Conservation (phyloP, 768 basidiomycete species). For the Rhizopogon sp. region DNA sequence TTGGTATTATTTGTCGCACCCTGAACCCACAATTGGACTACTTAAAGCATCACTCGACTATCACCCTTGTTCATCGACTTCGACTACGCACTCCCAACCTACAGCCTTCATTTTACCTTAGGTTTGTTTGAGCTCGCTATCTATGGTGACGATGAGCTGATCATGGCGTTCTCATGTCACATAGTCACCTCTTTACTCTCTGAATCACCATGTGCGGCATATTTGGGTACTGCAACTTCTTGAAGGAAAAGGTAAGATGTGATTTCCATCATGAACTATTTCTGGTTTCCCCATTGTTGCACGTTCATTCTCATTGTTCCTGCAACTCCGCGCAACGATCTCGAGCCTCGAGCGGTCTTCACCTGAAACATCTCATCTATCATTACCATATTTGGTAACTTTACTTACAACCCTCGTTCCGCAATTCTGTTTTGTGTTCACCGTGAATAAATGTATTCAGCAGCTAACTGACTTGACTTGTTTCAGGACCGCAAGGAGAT, state of each 20-base stretch:
- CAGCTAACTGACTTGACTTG: constrained; percentile 7
- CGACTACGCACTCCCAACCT: neutral
- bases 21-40: constrained; percentile 24
- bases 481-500: constrained; percentile 81
- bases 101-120: neutral
- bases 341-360: neutral
- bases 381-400: constrained; percentile 17
- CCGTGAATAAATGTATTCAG: constrained; percentile 3
- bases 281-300: neutral
- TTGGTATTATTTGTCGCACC: constrained; percentile 28
- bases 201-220: constrained; percentile 80
- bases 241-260: constrained; percentile 83
- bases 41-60: constrained; percentile 20
- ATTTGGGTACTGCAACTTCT: constrained; percentile 92
- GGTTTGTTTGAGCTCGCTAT: constrained; percentile 4
- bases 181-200: constrained; percentile 3
- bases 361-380: neutral
- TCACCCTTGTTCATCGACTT: constrained; percentile 11
- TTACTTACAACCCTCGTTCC: neutral
- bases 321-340: neutral
- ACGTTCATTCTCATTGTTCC: neutral
- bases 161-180: neutral
- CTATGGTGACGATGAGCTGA: neutral
- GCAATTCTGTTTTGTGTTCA: neutral
- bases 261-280: neutral